Conservation (phyloP, 345 rosid genomes). For the Physaria fendleri region DNA sequence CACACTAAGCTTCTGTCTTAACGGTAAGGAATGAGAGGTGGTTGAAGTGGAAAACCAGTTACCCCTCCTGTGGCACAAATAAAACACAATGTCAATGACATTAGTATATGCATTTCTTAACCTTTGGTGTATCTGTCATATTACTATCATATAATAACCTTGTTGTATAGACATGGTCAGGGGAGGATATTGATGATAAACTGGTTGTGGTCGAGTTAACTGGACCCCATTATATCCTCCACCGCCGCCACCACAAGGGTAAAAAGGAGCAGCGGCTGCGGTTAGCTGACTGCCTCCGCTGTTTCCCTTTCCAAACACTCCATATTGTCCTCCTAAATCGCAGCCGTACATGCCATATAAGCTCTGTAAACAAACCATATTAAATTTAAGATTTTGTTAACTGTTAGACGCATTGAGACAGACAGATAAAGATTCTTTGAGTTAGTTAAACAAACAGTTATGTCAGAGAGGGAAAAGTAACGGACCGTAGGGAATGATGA, state of each 20-base stretch:
- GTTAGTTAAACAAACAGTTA: slow-evolving; percentile 6
- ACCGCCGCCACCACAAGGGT: slow-evolving; percentile 21
- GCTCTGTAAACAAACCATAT: slow-evolving; percentile 7
- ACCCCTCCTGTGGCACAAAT: slow-evolving; percentile 23
- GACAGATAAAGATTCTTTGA: slow-evolving; percentile 2
- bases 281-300: slow-evolving; percentile 22
- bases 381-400: background rate
- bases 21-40: slow-evolving; percentile 30
- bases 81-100: slow-evolving; percentile 8
- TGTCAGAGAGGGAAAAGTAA: slow-evolving; percentile 11
- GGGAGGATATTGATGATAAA: slow-evolving; percentile 24
- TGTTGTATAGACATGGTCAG: slow-evolving; percentile 22
- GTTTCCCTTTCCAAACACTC: slow-evolving; percentile 23
- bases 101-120: background rate
- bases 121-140: background rate
- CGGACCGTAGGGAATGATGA: slow-evolving; percentile 79
- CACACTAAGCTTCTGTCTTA: slow-evolving; percentile 10
- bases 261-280: slow-evolving; percentile 26
- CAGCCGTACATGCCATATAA: slow-evolving; percentile 25
- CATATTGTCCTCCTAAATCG: slow-evolving; percentile 20
- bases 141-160: slow-evolving; percentile 13
- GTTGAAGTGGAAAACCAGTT: slow-evolving; percentile 19
- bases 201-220: slow-evolving; percentile 17
- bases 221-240: slow-evolving; percentile 18
- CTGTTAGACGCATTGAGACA: background rate